A percentile compares a stretch with the other conserved stretches of the same genome.
Evolutionary conservation across 768 basidiomycete species (phyloP).

Genomic region (Hydnomerulius pinastri): DNA sequence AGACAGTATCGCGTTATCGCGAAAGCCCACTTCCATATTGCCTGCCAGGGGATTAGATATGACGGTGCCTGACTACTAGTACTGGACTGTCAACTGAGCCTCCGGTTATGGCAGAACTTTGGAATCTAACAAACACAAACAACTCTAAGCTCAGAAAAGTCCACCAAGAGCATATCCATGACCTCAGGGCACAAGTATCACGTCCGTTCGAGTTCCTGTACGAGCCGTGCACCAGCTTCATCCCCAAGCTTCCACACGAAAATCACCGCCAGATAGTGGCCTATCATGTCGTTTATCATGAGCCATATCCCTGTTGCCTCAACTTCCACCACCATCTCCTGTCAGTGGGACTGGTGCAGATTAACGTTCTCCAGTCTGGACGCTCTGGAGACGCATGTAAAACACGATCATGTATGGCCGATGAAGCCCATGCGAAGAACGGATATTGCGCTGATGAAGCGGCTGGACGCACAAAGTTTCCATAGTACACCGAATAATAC

Average conservation of each 20-base stretch:
- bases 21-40: conserved; percentile 15
- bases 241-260: neutral
- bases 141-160: too few species aligned
- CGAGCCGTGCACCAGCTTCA: too few species aligned
- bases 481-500: conserved; percentile 16
- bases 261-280: too few species aligned
- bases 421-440: conserved; percentile 44
- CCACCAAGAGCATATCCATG: too few species aligned
- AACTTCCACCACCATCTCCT: conserved; percentile 30
- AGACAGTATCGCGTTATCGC: conserved; percentile 35
- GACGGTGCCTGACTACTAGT: neutral
- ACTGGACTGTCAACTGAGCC: too few species aligned
- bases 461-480: conserved; percentile 39
- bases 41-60: neutral
- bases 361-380: conserved; percentile 38
- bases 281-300: too few species aligned
- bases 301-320: conserved; percentile 5
- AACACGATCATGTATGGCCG: conserved; percentile 46
- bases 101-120: too few species aligned
- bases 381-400: conserved; percentile 48
- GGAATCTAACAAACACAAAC: conserved; percentile 22
- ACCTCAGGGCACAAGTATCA: too few species aligned
- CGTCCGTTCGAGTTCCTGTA: too few species aligned
- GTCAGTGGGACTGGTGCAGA: conserved; percentile 59
- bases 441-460: conserved; percentile 44